phyloP scores from a whole-genome alignment of 257 asterid species.

The Solanum pinnatisectum region DNA sequence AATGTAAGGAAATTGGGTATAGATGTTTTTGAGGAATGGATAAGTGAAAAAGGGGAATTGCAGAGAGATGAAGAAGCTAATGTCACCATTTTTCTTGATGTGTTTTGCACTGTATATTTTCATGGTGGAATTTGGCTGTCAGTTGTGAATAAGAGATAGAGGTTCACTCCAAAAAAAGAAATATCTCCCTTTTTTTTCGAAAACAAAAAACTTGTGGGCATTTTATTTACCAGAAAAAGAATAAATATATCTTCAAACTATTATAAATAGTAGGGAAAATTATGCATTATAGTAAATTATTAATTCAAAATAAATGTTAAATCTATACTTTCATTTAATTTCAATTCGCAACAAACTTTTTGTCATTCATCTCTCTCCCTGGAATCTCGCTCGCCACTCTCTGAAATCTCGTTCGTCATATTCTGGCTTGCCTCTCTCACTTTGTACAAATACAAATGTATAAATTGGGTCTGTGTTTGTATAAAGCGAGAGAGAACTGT shows the following conservation, averaged over 20 bases:
- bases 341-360: not conserved
- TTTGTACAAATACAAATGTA: too few species aligned
- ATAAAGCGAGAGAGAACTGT: too few species aligned
- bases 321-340: too few species aligned
- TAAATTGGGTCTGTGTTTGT: too few species aligned
- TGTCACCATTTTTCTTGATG: conserved; percentile 2
- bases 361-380: fast-evolving
- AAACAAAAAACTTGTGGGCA: not conserved
- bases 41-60: conserved; percentile 8
- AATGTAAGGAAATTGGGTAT: conserved; percentile 11
- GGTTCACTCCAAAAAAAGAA: not conserved
- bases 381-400: not conserved
- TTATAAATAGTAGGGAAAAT: too few species aligned
- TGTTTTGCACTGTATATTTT: not conserved
- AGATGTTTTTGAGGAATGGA: conserved; percentile 13
- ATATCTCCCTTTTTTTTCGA: not conserved
- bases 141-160: not conserved
- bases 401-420: too few species aligned
- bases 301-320: too few species aligned
- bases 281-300: too few species aligned
- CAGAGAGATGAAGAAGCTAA: conserved; percentile 12
- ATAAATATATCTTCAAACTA: too few species aligned
- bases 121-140: not conserved
- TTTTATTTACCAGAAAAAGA: too few species aligned
- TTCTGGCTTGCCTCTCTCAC: too few species aligned